Base-by-base conservation (phyloP, 371 early-diverging fungal species). In the Polyrhizophydium stewartii region DNA sequence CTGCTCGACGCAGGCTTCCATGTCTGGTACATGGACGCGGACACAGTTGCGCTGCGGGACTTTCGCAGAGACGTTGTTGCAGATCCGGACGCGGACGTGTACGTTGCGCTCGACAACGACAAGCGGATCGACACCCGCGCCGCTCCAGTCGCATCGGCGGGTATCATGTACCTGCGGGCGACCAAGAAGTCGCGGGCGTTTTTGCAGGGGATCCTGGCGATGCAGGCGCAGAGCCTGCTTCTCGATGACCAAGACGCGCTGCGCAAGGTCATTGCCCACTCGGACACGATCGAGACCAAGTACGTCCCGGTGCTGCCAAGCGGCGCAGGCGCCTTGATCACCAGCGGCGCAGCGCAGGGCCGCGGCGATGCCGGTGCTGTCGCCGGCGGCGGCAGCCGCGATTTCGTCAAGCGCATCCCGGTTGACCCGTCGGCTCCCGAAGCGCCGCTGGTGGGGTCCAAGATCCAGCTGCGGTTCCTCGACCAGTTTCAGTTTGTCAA, bases 181-280 rank as follows among this genome's bases (percentile, higher is more conserved):
- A n/a, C 22, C n/a, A 31, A 10, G 1, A 19, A 21, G 17, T 24
- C 55, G 3, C 22, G 28, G 7, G n/a, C 7, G 16, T 55, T 65
- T 46, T 13, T 65, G 21, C 32, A 62, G 7, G 33, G 30, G 40
- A 24, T 65, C 17, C 63, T 47, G 41, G 22, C 31, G 13, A 53
- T 64, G 45, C 6, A 47, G 45, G 35, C 55, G 17, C 22, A 45
- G 31, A 35, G 27, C 31, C 22, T 45, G n/a, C 17, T 27, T 17
- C 32, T 64, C 13, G 65, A 64, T 40, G 65, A 64, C 33, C 35
- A 61, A n/a, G 61, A 61, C 38, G 62, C 65, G 13, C 22, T 64
- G 16, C 50, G 55, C n/a, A 51, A 40, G 35, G 57, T 59, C 22
- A 3, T 64, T 32, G 45, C 55, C 41, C 3, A 27, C 2, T 28